Evolutionary conservation across 1,139 yeast genomes (phyloP).

Genomic region (Debaryomycetaceae sp.): DNA sequence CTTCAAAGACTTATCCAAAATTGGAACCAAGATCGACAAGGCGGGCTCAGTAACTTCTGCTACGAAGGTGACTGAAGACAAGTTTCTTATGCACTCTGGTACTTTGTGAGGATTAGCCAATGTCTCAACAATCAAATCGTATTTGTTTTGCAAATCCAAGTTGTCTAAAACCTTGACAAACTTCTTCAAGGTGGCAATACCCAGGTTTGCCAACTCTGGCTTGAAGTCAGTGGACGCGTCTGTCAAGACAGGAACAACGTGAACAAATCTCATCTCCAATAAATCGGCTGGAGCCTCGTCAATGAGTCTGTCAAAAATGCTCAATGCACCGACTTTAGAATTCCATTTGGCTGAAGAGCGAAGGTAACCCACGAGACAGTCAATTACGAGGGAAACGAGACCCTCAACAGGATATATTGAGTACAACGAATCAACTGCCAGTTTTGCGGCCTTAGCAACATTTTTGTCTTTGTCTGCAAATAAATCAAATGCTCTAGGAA

Average conservation of each 20-base stretch:
- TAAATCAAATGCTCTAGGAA: constrained; percentile 56
- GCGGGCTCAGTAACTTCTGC: constrained; percentile 99
- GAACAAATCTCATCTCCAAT: constrained; percentile 75
- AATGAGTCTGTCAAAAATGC: constrained; percentile 65
- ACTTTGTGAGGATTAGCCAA: constrained; percentile 87
- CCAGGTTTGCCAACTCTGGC: constrained; percentile 90
- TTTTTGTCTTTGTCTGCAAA: constrained; percentile 83
- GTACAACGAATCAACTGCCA: constrained; percentile 63
- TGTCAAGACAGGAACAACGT: constrained; percentile 78
- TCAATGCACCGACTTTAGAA: constrained; percentile 77
- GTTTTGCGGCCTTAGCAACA: constrained; percentile 78
- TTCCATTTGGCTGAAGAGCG: constrained; percentile 92
- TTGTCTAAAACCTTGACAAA: constrained; percentile 85
- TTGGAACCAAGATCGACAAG: constrained; percentile 84
- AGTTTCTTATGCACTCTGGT: constrained; percentile 82
- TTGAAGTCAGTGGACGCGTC: constrained; percentile 93
- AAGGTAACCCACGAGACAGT: constrained; percentile 59
- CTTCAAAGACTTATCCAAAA: constrained; percentile 84
- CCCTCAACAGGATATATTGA: constrained; percentile 79
- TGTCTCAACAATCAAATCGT: constrained; percentile 80
- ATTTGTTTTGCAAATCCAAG: constrained; percentile 85
- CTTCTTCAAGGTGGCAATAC: constrained; percentile 62
- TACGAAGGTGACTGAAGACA: constrained; percentile 93
- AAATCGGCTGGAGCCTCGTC: constrained; percentile 84
- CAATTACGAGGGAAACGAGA: constrained; percentile 63